phyloP scores from a whole-genome alignment of 2,329 filamentous ascomycete species.

The Emericellopsis atlantica region DNA sequence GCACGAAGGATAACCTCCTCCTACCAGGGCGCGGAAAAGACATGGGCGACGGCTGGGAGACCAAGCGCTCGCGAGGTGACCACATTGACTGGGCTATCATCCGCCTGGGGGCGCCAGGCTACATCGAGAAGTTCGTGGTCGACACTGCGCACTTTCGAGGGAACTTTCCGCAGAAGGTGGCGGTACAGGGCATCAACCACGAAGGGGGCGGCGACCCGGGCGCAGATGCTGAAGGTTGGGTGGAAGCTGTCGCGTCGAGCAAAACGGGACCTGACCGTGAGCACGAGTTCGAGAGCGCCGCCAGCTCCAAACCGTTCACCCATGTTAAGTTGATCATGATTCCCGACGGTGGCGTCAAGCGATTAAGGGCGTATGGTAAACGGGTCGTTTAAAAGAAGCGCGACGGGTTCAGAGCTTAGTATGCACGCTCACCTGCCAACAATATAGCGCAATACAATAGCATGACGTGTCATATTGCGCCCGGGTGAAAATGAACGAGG shows the following conservation, averaged over 20 bases:
- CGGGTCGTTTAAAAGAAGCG: constrained; percentile 9
- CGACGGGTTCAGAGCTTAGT: no score
- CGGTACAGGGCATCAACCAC: constrained; percentile 50
- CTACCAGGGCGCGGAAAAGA: constrained; percentile 67
- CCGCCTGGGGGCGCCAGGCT: constrained; percentile 53
- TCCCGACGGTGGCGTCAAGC: constrained; percentile 86
- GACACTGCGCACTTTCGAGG: constrained; percentile 77
- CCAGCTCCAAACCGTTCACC: constrained; percentile 51
- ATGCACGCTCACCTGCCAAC: no score
- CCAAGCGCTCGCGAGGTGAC: constrained; percentile 56
- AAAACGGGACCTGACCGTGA: constrained; percentile 63
- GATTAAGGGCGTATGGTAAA: constrained; percentile 45
- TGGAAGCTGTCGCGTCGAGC: constrained; percentile 50
- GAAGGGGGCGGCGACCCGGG: constrained; percentile 38
- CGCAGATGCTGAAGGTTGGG: constrained; percentile 48
- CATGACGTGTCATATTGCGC: no score
- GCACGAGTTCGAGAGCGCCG: constrained; percentile 48
- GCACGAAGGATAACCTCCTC: constrained; percentile 69
- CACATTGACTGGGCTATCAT: constrained; percentile 78
- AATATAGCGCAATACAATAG: no score
- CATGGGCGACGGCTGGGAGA: constrained; percentile 87
- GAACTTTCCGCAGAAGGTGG: constrained; percentile 70
- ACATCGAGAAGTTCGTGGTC: constrained; percentile 54
- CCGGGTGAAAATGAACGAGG: no score
- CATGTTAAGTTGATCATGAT: constrained; percentile 89